These are phyloP conservation scores for Murraya koenigii DNA, from an alignment of 345 rosid genomes.

Conservation along the genomic window DNA sequence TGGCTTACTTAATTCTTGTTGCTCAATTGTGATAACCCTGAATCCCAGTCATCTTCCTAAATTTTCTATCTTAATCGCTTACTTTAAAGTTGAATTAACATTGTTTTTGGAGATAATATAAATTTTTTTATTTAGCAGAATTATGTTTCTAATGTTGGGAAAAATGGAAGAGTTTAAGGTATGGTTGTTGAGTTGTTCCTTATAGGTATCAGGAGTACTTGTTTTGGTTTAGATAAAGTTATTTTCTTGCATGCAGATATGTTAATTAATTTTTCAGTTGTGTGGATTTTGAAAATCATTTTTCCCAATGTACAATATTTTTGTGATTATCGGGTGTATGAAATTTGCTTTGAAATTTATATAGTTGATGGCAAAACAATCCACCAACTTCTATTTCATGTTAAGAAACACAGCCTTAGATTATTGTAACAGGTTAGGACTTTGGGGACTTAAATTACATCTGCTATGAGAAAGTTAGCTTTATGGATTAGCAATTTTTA, in stretches of 20 bases:
- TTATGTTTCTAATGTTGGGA: neutral
- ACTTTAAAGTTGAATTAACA: neutral
- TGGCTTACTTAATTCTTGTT: neutral
- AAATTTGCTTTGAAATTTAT: neutral
- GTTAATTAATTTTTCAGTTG: neutral
- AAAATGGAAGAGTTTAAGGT: neutral
- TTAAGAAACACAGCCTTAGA: neutral
- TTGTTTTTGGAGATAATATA: neutral
- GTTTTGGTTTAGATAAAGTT: neutral
- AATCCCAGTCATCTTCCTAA: neutral
- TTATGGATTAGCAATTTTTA: neutral
- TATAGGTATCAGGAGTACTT: neutral
- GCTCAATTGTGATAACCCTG: neutral
- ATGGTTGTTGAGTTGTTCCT: neutral
- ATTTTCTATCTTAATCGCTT: neutral
- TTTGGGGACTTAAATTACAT: neutral
- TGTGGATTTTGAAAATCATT: neutral
- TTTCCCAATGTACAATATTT: neutral
- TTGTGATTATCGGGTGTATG: neutral
- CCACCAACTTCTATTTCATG: neutral
- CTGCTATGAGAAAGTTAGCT: neutral
- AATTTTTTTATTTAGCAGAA: neutral
- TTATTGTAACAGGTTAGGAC: neutral
- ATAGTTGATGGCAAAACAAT: neutral
- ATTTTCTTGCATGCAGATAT: neutral